Evolutionary conservation across 306 rosid genomes (phyloP).

Genomic region (Luffa aegyptiaca): DNA sequence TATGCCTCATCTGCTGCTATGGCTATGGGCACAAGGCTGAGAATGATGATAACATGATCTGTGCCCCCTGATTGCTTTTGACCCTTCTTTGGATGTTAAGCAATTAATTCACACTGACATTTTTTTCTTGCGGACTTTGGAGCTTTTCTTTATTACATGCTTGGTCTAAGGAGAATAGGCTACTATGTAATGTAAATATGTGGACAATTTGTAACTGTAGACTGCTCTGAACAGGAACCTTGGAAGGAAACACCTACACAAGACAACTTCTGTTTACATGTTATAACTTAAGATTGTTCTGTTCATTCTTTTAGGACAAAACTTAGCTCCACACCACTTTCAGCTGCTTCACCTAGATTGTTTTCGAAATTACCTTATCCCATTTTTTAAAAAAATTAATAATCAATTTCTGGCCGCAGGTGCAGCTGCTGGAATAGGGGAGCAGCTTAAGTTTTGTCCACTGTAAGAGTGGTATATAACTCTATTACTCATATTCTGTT

Average conservation of each 20-base stretch:
- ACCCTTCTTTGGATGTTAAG: neutral
- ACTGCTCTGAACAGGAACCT: neutral
- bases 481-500: neutral
- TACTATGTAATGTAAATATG: neutral
- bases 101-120: neutral
- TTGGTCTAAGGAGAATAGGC: neutral
- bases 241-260: neutral
- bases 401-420: neutral
- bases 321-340: neutral
- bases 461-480: neutral
- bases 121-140: neutral
- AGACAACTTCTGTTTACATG: conserved; percentile 4
- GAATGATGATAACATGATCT: neutral
- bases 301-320: neutral
- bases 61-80: neutral
- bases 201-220: neutral
- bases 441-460: neutral
- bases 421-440: neutral
- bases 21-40: neutral
- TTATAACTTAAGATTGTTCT: neutral
- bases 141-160: neutral
- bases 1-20: neutral
- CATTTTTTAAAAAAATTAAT: neutral
- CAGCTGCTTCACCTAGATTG: neutral
- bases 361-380: neutral